A percentile compares a stretch with the other conserved stretches of the same genome.
Conservation (phyloP, 2,329 filamentous ascomycete species). For the Botrytis deweyae region DNA sequence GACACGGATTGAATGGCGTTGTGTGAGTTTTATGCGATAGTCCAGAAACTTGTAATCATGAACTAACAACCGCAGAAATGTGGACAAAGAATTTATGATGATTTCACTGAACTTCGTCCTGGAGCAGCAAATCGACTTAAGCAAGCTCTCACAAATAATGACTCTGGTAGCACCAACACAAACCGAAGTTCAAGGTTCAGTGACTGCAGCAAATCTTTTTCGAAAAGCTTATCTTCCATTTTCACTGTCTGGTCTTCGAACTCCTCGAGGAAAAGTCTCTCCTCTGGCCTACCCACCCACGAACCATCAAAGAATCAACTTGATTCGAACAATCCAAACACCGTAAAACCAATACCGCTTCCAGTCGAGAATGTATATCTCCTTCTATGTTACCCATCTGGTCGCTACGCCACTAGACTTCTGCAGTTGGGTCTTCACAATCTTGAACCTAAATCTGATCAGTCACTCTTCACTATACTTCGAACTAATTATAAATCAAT, state of each 20-base stretch:
- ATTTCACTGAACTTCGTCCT: conserved; percentile 23
- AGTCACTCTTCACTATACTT: conserved; percentile 26
- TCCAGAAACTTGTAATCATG: neutral
- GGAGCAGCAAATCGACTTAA: conserved; percentile 13
- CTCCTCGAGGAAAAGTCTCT: neutral
- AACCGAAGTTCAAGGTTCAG: neutral
- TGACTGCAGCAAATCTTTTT: neutral
- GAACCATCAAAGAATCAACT: neutral
- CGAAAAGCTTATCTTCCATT: neutral
- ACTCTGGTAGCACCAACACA: neutral
- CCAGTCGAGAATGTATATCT: conserved; percentile 24
- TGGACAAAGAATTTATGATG: conserved; percentile 24
- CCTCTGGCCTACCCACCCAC: conserved; percentile 13
- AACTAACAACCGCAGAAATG: conserved; percentile 23
- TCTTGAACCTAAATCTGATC: conserved; percentile 23
- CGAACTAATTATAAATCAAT: conserved; percentile 22
- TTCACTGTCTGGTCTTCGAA: neutral
- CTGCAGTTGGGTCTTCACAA: conserved; percentile 27
- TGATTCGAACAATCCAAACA: neutral
- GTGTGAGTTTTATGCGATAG: neutral
- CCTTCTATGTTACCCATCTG: conserved; percentile 27
- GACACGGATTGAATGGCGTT: conserved; percentile 20
- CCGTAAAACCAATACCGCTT: neutral
- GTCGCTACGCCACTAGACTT: conserved; percentile 27
- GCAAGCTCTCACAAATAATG: neutral